Percentiles rank a stretch among this genome's conserved stretches.
Conservation (phyloP, 2,329 filamentous ascomycete species). For the Helotiales sp. region DNA sequence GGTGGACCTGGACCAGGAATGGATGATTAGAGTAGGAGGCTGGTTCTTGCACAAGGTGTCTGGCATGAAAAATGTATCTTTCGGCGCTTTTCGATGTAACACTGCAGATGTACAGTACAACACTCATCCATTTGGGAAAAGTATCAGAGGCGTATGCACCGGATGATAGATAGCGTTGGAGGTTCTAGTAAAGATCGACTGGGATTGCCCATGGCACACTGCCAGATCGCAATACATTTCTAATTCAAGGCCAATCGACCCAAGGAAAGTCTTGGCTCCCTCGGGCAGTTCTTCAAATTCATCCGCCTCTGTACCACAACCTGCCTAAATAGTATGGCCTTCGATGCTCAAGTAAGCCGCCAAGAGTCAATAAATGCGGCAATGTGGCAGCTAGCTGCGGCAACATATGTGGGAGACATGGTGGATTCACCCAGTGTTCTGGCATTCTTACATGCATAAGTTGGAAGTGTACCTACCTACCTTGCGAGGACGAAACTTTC, state of each 20-base stretch:
- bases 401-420: conserved; percentile 2
- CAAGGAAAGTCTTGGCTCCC: background rate
- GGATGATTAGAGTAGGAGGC: conserved; percentile 51
- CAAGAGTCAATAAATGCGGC: conserved; percentile 10
- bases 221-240: background rate
- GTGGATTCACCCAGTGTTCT: background rate
- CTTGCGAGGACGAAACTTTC: no score
- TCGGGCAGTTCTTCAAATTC: background rate
- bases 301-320: background rate
- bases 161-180: conserved; percentile 28
- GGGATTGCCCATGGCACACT: background rate
- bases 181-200: conserved; percentile 3
- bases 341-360: background rate
- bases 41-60: conserved; percentile 10
- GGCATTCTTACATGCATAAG: conserved; percentile 1
- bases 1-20: conserved; percentile 67
- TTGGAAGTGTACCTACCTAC: background rate
- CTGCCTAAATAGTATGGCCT: background rate
- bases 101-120: conserved; percentile 32
- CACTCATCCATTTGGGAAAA: conserved; percentile 27
- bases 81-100: conserved; percentile 26
- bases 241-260: background rate
- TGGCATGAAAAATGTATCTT: conserved; percentile 20
- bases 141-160: conserved; percentile 25
- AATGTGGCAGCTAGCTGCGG: conserved; percentile 3